A percentile compares a stretch with the other conserved stretches of the same genome.
These are phyloP conservation scores for Talaromyces sp. DNA, from an alignment of 2,329 filamentous ascomycete species.

Conservation along the genomic window DNA sequence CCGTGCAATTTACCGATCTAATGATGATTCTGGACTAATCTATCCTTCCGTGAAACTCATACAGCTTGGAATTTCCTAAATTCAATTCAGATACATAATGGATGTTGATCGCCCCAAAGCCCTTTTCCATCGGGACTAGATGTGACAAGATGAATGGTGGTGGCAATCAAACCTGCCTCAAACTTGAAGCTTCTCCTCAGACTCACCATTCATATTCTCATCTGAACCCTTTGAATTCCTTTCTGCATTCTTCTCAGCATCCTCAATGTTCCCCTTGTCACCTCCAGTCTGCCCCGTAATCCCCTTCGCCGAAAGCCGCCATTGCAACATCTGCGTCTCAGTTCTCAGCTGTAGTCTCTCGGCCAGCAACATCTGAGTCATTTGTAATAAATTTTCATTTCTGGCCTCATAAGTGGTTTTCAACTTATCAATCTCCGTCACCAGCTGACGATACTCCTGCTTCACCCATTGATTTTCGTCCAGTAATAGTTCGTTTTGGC, in stretches of 20 bases:
- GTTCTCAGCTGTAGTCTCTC: neutral
- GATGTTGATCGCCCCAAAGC: no score
- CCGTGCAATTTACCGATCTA: neutral
- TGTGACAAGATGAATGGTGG: no score
- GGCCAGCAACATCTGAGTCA: neutral
- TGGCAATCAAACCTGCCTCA: no score
- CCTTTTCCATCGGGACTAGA: neutral
- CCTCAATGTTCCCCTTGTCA: neutral
- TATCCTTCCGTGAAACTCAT: neutral
- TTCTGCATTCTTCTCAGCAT: neutral
- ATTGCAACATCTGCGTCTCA: neutral
- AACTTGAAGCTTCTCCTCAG: neutral
- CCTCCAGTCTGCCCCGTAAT: no score
- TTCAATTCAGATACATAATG: no score
- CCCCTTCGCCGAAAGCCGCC: neutral
- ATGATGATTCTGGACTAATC: neutral
- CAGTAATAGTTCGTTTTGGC: conserved; percentile 18
- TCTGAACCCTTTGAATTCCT: neutral
- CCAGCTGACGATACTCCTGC: conserved; percentile 23
- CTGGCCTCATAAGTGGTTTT: conserved; percentile 14
- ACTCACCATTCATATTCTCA: neutral
- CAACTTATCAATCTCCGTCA: conserved; percentile 18
- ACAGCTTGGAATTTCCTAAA: neutral
- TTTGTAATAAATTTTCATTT: conserved; percentile 3
- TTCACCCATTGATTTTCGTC: conserved; percentile 24